phyloP scores from a whole-genome alignment of 2,329 filamentous ascomycete species.

The Neofusicoccum sp. region DNA sequence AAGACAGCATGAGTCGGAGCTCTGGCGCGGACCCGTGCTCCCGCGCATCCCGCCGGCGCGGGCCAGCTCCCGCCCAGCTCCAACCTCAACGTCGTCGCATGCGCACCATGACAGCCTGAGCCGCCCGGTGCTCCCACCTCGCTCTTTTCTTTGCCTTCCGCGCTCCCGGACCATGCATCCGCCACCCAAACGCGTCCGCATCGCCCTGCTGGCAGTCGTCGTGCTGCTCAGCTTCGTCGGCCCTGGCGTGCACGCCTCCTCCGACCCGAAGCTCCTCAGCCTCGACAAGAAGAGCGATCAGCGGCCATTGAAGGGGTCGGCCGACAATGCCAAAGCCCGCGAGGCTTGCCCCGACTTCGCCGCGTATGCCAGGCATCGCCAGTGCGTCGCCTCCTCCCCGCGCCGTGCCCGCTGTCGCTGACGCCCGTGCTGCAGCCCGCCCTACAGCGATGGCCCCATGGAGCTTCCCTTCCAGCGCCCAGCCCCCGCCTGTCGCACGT shows the following conservation, averaged over 20 bases:
- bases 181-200: background rate
- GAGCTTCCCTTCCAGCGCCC: slow-evolving; percentile 84
- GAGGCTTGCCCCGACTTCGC: slow-evolving; percentile 66
- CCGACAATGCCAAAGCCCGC: slow-evolving; percentile 2
- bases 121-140: background rate
- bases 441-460: slow-evolving; percentile 76
- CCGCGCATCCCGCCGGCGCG: slow-evolving; percentile 1
- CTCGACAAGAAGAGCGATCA: slow-evolving; percentile 6
- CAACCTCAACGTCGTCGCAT: background rate
- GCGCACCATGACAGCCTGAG: slow-evolving; percentile 5
- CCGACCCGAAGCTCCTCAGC: background rate
- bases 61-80: slow-evolving; percentile 6
- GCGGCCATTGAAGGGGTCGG: background rate
- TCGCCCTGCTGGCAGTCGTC: background rate
- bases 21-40: background rate
- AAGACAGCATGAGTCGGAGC: background rate
- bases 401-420: slow-evolving; percentile 23
- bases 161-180: background rate
- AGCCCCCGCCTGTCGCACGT: slow-evolving; percentile 77
- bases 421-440: slow-evolving; percentile 54
- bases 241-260: background rate
- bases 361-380: slow-evolving; percentile 56
- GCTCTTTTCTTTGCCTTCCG: background rate
- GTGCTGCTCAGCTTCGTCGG: background rate
- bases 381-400: slow-evolving; percentile 49